phyloP scores from a whole-genome alignment of 2,329 filamentous ascomycete genomes.

The Colletotrichum spinosum region DNA sequence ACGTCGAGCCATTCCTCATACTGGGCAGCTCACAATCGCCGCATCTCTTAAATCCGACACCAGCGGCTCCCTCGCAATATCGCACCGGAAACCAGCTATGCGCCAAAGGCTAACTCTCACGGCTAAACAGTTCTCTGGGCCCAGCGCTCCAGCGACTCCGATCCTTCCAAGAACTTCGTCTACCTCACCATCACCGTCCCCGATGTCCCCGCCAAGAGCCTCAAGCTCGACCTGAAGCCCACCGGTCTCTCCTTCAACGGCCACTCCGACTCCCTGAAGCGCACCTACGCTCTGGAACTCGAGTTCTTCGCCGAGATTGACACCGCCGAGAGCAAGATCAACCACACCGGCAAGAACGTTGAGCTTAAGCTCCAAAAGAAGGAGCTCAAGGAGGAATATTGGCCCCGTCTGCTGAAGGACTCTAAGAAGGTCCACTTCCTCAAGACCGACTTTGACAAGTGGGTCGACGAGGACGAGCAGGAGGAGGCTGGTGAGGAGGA shows the following conservation, averaged over 20 bases:
- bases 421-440: slow-evolving; percentile 91
- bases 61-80: neutral
- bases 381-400: slow-evolving; percentile 93
- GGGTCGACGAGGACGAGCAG: slow-evolving; percentile 99
- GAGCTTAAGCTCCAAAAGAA: slow-evolving; percentile 97
- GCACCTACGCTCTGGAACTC: slow-evolving; percentile 86
- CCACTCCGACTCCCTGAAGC: slow-evolving; percentile 85
- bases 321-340: slow-evolving; percentile 82
- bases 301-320: slow-evolving; percentile 95
- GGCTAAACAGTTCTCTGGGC: slow-evolving; percentile 86
- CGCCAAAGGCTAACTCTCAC: slow-evolving; percentile 9
- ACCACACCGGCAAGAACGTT: slow-evolving; percentile 89
- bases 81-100: neutral
- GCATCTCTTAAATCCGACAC: neutral
- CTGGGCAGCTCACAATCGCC: slow-evolving; percentile 3
- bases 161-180: slow-evolving; percentile 91
- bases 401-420: slow-evolving; percentile 94
- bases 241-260: slow-evolving; percentile 84
- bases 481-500: slow-evolving; percentile 89
- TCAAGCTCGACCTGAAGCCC: slow-evolving; percentile 87
- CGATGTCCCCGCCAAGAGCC: slow-evolving; percentile 80
- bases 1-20: slow-evolving; percentile 40
- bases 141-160: slow-evolving; percentile 87
- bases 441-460: slow-evolving; percentile 99
- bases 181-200: slow-evolving; percentile 92